Evolutionary conservation across 176 grass and related monocot species (phyloP), one percentile per base, ranked within the genome.

Genomic region (Urochloa ruziziensis): DNA sequence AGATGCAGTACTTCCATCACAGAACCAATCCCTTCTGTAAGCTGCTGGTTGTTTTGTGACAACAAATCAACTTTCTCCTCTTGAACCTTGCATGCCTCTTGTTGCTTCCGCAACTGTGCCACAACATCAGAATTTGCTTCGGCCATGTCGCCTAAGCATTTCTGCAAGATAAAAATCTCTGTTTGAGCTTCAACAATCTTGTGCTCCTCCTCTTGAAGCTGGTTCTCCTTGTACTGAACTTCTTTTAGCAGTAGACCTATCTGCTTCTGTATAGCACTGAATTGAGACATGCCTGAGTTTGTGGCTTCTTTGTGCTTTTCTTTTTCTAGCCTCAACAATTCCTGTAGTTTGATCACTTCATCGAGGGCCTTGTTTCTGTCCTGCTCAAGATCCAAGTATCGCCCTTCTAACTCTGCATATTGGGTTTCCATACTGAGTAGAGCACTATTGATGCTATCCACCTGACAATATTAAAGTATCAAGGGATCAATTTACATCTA

Each of bases 91-190:
- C 75, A 85, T 21, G 54, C 56, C 27, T 83, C 74, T 62, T 88
- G 56, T 76, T 94, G 78, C 53, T 92, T 86, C 66, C 80, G 82
- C 53, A 84, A 35, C 56, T 70, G 40, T 23, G 25, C 51, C 33
- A 73, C 70, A 13, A 89, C 78, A 67, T 64, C 85, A 43, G 83
- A 84, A 75, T 90, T 92, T 82, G 71, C 79, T 84, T 92, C 89
- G 49, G 90, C 87, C 70, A 90, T 86, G 61, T 96, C 88, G 7
- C 76, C 59, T 89, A 99, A 88, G 83, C 87, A 96, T 86, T 60
- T 86, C 73, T 89, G 89, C 64, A 99, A 83, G 69, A 95, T 69
- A n/a, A 99, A 99, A 77, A 89, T 86, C 56, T 99, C 89, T 46
- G 78, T 72, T 37, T 91, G 96, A 80, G 91, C 78, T 71, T 90